phyloP scores from a whole-genome alignment of 2,329 filamentous ascomycete species.

The Whalleya microplaca region DNA sequence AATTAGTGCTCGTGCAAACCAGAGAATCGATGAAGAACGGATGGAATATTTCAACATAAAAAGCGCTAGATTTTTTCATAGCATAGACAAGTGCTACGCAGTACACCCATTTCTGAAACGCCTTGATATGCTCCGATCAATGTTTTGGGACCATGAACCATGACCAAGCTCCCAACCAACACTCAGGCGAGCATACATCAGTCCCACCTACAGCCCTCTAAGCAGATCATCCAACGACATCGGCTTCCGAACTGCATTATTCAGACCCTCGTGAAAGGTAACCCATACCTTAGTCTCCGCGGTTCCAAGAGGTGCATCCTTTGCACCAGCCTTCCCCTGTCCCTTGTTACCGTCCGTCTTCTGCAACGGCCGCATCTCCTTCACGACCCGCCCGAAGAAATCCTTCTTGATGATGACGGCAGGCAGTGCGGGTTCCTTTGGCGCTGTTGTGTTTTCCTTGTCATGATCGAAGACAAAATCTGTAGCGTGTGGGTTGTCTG shows the following conservation, averaged over 20 bases:
- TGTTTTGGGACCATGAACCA: slow-evolving; percentile 13
- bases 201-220: slow-evolving; percentile 50
- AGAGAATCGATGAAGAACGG: neutral
- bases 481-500: slow-evolving; percentile 44
- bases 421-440: slow-evolving; percentile 31
- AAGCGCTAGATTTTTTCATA: slow-evolving; percentile 3
- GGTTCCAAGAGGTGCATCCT: slow-evolving; percentile 33
- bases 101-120: neutral
- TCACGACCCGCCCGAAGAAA: slow-evolving; percentile 44
- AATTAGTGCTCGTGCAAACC: neutral
- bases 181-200: neutral
- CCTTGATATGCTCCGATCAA: neutral
- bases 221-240: slow-evolving; percentile 72
- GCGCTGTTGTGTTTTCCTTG: slow-evolving; percentile 43
- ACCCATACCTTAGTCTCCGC: slow-evolving; percentile 69
- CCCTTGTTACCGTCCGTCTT: slow-evolving; percentile 42
- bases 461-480: slow-evolving; percentile 36
- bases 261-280: slow-evolving; percentile 76
- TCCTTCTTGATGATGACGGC: slow-evolving; percentile 44
- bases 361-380: slow-evolving; percentile 38
- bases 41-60: neutral
- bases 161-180: slow-evolving; percentile 14
- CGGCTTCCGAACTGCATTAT: slow-evolving; percentile 77
- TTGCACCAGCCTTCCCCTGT: slow-evolving; percentile 29
- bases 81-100: neutral